Conservation (phyloP, 164 flowering plant genomes). For the grape (Vitis vinifera) region DNA sequence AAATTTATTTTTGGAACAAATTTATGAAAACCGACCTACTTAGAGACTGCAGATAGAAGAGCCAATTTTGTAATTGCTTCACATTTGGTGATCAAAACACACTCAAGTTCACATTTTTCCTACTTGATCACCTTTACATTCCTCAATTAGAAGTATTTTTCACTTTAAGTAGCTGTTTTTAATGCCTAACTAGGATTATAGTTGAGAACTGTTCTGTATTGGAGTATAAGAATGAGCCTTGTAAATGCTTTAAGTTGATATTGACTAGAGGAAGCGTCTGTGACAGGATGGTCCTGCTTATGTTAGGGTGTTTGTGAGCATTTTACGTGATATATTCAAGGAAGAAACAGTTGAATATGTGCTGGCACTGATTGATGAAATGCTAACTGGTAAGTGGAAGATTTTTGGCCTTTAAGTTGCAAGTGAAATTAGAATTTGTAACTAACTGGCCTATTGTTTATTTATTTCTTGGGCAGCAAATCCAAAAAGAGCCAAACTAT, state of each 20-base stretch:
- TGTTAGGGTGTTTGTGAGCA: constrained; percentile 78
- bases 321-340: constrained; percentile 78
- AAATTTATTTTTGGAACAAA: too few species aligned
- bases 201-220: too few species aligned
- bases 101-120: neutral
- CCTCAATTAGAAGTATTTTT: neutral
- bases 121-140: neutral
- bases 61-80: neutral
- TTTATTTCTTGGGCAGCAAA: constrained; percentile 61
- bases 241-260: constrained; percentile 2
- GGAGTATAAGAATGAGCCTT: neutral
- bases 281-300: constrained; percentile 96
- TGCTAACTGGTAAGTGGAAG: constrained; percentile 76
- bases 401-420: neutral
- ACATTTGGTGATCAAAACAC: neutral
- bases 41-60: too few species aligned
- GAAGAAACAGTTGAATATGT: constrained; percentile 97
- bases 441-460: constrained; percentile 10
- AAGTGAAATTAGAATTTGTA: neutral
- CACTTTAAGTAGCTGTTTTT: neutral
- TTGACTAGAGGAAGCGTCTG: constrained; percentile 13
- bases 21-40: too few species aligned
- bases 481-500: constrained; percentile 81
- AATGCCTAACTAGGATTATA: too few species aligned
- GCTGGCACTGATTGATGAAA: constrained; percentile 89